phyloP scores from a whole-genome alignment of 2,329 filamentous ascomycete species.

The Colletotrichum tropicicola region DNA sequence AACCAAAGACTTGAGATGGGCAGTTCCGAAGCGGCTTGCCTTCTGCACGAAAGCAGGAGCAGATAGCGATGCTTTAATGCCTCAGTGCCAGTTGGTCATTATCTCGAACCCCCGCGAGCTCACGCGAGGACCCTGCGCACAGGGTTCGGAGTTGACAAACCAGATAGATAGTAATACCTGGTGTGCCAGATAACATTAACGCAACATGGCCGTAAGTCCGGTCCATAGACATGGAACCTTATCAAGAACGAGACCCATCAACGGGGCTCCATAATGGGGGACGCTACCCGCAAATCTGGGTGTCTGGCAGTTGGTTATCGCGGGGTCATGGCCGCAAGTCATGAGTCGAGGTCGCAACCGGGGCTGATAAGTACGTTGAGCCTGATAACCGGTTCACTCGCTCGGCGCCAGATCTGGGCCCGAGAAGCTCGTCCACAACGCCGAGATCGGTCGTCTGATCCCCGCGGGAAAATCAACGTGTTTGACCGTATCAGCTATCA shows the following conservation, averaged over 20 bases:
- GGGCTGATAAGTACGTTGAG: slow-evolving; percentile 8
- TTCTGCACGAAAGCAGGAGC: background rate
- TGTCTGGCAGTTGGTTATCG: slow-evolving; percentile 4
- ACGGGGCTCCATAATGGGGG: background rate
- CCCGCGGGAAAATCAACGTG: slow-evolving; percentile 19
- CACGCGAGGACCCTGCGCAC: slow-evolving; percentile 10
- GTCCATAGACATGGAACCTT: background rate
- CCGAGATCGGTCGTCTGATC: slow-evolving; percentile 21
- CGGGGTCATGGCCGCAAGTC: background rate
- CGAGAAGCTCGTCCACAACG: background rate
- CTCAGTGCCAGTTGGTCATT: slow-evolving; percentile 13
- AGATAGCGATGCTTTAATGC: slow-evolving; percentile 17
- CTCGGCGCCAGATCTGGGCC: slow-evolving; percentile 13
- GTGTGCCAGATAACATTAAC: slow-evolving; percentile 17
- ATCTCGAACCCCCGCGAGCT: slow-evolving; percentile 6
- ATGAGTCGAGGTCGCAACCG: background rate
- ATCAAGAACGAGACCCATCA: slow-evolving; percentile 4
- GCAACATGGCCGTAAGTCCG: background rate
- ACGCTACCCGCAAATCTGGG: background rate
- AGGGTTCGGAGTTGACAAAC: slow-evolving; percentile 10
- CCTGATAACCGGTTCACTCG: background rate
- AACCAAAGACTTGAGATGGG: background rate
- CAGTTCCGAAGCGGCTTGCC: background rate
- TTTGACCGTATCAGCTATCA: background rate
- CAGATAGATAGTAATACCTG: background rate